Base-by-base conservation (phyloP, 139 green algal species). In the Chlorella sorokiniana region DNA sequence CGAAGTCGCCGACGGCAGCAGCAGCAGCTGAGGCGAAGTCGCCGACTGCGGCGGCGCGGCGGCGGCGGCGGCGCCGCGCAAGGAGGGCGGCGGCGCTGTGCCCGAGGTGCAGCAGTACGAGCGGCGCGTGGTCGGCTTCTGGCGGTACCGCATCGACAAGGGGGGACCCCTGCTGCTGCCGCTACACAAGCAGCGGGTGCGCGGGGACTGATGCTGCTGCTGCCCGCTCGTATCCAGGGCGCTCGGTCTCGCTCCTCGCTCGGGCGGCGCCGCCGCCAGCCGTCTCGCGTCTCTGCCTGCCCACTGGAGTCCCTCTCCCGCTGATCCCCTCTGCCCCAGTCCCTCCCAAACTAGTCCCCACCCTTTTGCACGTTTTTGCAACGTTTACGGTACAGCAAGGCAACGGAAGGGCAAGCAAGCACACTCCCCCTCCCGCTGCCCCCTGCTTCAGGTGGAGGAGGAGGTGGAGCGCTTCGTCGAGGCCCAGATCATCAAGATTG, bases 381-480 rank as follows among this genome's bases (percentile, higher is more conserved):
- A n/a, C n/a, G n/a, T n/a, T n/a, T n/a, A n/a, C n/a, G n/a, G n/a
- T n/a, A n/a, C n/a, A n/a, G n/a, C n/a, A n/a, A n/a, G n/a, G n/a
- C n/a, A n/a, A n/a, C n/a, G n/a, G n/a, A n/a, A n/a, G n/a, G n/a
- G n/a, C n/a, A n/a, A n/a, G n/a, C n/a, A n/a, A n/a, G n/a, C n/a
- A n/a, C n/a, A n/a, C n/a, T n/a, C n/a, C n/a, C n/a, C n/a, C n/a
- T n/a, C n/a, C n/a, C 25, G 35, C 20, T 5, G 42, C 37, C 51
- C 22, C 33, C n/a, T 69, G 41, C 14, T 42, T 9, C 87, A 93
- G 89, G 82, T 93, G 20, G 87, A 93, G 75, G 85, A 90, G 42
- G 73, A 70, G 18, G 40, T 95, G 2, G 86, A 92, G 25, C 80
- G 84, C 29, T 97, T 88, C 81, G 79, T 96, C 0, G 93, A 97